Conservation (phyloP, 192 early-diverging fungal genomes). For the Linderina pennispora region DNA sequence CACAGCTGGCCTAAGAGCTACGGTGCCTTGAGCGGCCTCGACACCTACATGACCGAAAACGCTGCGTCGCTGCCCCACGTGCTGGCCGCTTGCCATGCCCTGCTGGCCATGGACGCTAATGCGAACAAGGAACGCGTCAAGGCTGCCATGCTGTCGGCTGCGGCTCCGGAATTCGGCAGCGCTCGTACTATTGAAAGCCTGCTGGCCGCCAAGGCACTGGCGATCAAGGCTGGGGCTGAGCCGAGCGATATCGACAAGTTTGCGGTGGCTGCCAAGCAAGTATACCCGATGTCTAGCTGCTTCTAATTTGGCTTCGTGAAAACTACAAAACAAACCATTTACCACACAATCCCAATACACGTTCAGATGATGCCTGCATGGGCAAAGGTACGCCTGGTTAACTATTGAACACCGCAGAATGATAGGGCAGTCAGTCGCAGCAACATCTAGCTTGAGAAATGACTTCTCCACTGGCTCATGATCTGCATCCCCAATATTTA, state of each 20-base stretch:
- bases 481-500: too few species aligned
- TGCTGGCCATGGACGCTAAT: conserved; percentile 23
- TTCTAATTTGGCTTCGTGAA: too few species aligned
- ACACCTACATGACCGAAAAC: conserved; percentile 8
- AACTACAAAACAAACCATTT: too few species aligned
- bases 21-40: too few species aligned
- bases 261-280: conserved; percentile 12
- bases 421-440: too few species aligned
- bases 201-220: conserved; percentile 13
- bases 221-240: conserved; percentile 11
- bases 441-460: too few species aligned
- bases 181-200: conserved; percentile 22
- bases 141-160: conserved; percentile 6
- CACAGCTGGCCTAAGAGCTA: conserved; percentile 31
- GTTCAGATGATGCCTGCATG: too few species aligned
- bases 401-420: too few species aligned
- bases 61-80: conserved; percentile 3
- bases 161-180: conserved; percentile 12
- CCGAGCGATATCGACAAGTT: conserved; percentile 12
- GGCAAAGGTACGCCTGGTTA: too few species aligned
- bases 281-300: conserved; percentile 38
- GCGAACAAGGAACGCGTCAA: conserved; percentile 8
- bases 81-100: conserved; percentile 16
- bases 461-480: too few species aligned
- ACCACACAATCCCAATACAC: too few species aligned